Evolutionary conservation across 2,329 filamentous ascomycete genomes (phyloP).

Genomic region (Cytospora piceicola): DNA sequence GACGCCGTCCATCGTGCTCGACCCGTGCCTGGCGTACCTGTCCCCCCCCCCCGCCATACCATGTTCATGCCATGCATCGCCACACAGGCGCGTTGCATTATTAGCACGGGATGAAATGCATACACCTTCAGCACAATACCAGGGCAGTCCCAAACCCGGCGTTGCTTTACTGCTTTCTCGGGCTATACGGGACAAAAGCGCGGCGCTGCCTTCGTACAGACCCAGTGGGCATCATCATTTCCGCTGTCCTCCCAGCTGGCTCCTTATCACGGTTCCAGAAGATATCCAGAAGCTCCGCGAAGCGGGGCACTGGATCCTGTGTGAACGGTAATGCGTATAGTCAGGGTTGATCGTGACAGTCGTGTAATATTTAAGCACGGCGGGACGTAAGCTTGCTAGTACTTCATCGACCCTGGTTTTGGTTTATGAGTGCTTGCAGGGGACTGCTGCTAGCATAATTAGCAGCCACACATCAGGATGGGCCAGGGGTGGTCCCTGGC

Average conservation of each 20-base stretch:
- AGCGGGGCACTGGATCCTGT: conserved; percentile 2
- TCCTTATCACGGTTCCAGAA: conserved; percentile 11
- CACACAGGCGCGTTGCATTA: conserved; percentile 14
- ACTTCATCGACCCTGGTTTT: conserved; percentile 22
- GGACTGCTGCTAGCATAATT: conserved; percentile 40
- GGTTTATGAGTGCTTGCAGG: conserved; percentile 24
- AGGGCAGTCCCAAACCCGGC: conserved; percentile 15
- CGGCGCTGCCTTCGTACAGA: not conserved
- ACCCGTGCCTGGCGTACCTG: conserved; percentile 26
- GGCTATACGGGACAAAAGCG: not conserved
- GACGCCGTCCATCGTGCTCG: conserved; percentile 22
- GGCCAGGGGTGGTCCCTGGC: conserved; percentile 42
- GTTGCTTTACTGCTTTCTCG: conserved; percentile 6
- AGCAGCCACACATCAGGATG: conserved; percentile 44
- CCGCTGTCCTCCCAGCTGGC: not conserved
- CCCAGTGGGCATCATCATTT: not conserved
- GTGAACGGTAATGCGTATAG: conserved; percentile 1
- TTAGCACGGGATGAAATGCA: conserved; percentile 15
- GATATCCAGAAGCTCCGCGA: conserved; percentile 6
- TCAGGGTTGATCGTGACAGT: conserved; percentile 6
- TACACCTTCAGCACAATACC: conserved; percentile 20
- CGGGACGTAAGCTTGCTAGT: conserved; percentile 11
- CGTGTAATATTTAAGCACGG: not conserved
- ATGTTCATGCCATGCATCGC: conserved; percentile 21
- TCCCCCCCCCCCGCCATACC: conserved; percentile 19